phyloP scores from a whole-genome alignment of 768 basidiomycete species.

The Tephrocybe rancida region DNA sequence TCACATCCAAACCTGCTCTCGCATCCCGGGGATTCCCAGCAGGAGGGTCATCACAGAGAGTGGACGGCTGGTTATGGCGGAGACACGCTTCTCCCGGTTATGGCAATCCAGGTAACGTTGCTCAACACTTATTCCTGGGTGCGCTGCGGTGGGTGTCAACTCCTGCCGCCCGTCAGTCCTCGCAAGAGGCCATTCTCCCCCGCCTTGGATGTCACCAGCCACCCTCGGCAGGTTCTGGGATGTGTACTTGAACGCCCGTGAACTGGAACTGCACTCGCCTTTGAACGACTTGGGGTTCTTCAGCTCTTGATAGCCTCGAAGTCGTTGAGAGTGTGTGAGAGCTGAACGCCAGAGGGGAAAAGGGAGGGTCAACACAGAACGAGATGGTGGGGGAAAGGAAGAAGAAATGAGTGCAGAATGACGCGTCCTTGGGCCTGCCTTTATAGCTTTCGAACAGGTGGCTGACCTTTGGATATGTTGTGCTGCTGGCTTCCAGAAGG shows the following conservation, averaged over 20 bases:
- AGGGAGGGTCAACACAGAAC: background rate
- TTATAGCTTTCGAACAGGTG: slow-evolving; percentile 2
- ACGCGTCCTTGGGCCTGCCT: background rate
- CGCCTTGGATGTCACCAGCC: slow-evolving; percentile 13
- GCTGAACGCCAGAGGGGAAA: slow-evolving; percentile 1
- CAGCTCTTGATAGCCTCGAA: slow-evolving; percentile 7
- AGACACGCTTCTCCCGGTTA: slow-evolving; percentile 10
- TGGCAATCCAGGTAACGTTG: slow-evolving; percentile 10
- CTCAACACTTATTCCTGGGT: too few relatives aligned
- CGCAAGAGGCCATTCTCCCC: slow-evolving; percentile 10
- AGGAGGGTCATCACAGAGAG: slow-evolving; percentile 9
- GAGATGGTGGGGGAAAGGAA: slow-evolving; percentile 1
- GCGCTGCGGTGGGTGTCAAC: slow-evolving; percentile 15
- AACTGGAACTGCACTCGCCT: slow-evolving; percentile 7
- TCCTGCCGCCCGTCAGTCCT: slow-evolving; percentile 13
- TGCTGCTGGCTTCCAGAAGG: too few relatives aligned
- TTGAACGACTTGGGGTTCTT: background rate
- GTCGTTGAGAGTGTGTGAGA: background rate
- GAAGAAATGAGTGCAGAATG: background rate
- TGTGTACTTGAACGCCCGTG: slow-evolving; percentile 1
- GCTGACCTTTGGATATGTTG: background rate
- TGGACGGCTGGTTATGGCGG: slow-evolving; percentile 4
- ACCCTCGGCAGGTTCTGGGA: slow-evolving; percentile 12
- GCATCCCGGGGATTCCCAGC: background rate
- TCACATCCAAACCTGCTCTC: slow-evolving; percentile 13